Evolutionary conservation across 768 basidiomycete genomes (phyloP).

Genomic region (Phaffia tasmanica): DNA sequence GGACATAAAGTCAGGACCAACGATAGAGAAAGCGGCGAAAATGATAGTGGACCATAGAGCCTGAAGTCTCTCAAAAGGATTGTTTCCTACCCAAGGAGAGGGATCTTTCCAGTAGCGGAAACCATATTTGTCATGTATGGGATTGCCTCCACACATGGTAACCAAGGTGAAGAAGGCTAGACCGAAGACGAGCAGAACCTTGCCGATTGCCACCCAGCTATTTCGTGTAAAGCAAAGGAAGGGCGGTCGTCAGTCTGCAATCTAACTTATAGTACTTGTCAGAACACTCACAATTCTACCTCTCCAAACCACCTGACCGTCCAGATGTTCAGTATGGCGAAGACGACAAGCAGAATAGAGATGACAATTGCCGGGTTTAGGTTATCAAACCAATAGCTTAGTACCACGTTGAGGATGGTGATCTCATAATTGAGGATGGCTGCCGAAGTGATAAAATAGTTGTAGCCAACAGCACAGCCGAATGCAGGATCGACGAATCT

Average conservation of each 20-base stretch:
- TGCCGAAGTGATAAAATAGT: slow-evolving; percentile 10
- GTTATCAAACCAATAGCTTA: slow-evolving; percentile 28
- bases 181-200: slow-evolving; percentile 44
- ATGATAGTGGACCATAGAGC: background rate
- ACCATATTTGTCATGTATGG: slow-evolving; percentile 47
- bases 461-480: slow-evolving; percentile 31
- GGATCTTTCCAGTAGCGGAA: slow-evolving; percentile 45
- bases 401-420: slow-evolving; percentile 29
- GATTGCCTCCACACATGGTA: slow-evolving; percentile 55
- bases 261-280: background rate
- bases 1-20: slow-evolving; percentile 12
- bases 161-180: slow-evolving; percentile 49
- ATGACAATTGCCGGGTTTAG: slow-evolving; percentile 29
- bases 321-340: slow-evolving; percentile 25
- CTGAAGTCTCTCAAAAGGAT: background rate
- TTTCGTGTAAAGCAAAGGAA: slow-evolving; percentile 34
- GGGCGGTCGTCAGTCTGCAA: background rate
- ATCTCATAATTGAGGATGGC: slow-evolving; percentile 2
- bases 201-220: slow-evolving; percentile 49
- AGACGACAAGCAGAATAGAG: slow-evolving; percentile 26
- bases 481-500: slow-evolving; percentile 29
- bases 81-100: background rate
- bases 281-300: background rate
- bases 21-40: background rate
- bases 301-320: slow-evolving; percentile 27